These are phyloP conservation scores for Phaeosphaeriaceae sp. DNA, from an alignment of 2,329 filamentous ascomycete species.

Conservation along the genomic window DNA sequence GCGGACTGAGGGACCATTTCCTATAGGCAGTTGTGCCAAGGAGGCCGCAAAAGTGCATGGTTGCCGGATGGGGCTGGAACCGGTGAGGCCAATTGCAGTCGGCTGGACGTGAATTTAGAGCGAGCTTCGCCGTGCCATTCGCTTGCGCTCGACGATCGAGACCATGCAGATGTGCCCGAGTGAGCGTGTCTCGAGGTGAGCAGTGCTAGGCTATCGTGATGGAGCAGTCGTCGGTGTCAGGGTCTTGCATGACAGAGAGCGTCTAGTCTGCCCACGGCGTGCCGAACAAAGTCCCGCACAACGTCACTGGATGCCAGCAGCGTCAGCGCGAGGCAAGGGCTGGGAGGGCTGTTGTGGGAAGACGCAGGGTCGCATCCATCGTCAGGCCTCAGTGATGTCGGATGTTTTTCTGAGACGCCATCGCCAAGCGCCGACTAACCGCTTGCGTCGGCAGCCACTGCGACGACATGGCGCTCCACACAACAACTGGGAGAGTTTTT, in stretches of 20 bases:
- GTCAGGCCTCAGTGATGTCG: slow-evolving; percentile 6
- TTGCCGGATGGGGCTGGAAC: slow-evolving; percentile 31
- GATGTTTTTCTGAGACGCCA: slow-evolving; percentile 2
- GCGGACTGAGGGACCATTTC: slow-evolving; percentile 26
- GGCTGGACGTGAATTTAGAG: slow-evolving; percentile 11
- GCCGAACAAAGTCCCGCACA: background rate
- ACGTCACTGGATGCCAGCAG: slow-evolving; percentile 13
- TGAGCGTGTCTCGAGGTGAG: slow-evolving; percentile 1
- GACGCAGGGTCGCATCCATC: slow-evolving; percentile 7
- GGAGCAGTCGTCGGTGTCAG: background rate
- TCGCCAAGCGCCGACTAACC: slow-evolving; percentile 1
- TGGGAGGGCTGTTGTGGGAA: slow-evolving; percentile 10
- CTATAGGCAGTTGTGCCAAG: slow-evolving; percentile 26
- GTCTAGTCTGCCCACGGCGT: slow-evolving; percentile 13
- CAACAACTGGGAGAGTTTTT: background rate
- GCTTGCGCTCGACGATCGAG: slow-evolving; percentile 9
- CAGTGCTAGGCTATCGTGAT: background rate
- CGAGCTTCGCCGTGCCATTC: slow-evolving; percentile 7
- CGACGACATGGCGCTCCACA: background rate
- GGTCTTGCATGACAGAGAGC: slow-evolving; percentile 7
- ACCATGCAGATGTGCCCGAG: slow-evolving; percentile 38
- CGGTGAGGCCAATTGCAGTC: slow-evolving; percentile 25
- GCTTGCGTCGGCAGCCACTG: background rate
- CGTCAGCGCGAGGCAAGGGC: slow-evolving; percentile 1
- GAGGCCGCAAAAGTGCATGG: slow-evolving; percentile 21